A percentile compares a stretch with the other conserved stretches of the same genome.
Evolutionary conservation across 495 filamentous ascomycete genomes (phyloP).

Genomic region (Clavariopsis aquatica): DNA sequence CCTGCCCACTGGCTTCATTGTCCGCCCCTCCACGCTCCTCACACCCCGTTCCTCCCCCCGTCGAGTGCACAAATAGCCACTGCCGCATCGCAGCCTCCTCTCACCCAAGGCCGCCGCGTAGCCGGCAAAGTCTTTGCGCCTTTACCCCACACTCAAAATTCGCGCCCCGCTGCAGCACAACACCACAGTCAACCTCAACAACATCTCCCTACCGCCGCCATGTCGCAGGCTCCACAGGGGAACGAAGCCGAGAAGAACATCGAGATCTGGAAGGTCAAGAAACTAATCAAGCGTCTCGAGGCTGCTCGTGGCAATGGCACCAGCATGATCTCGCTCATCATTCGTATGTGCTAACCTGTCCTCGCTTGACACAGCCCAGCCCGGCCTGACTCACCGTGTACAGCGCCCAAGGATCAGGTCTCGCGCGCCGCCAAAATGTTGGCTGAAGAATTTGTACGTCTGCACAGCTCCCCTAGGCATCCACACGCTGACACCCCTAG

Average conservation of each 20-base stretch:
- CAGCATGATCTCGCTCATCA: slow-evolving; percentile 98
- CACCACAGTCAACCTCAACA: not conserved
- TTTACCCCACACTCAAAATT: slow-evolving; percentile 28
- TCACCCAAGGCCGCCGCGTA: slow-evolving; percentile 15
- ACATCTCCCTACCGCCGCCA: slow-evolving; percentile 55
- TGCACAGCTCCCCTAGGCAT: not conserved
- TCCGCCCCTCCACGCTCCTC: not conserved
- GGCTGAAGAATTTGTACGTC: slow-evolving; percentile 97
- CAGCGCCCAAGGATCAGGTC: slow-evolving; percentile 96
- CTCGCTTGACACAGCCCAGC: not conserved
- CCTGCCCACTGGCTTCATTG: no score
- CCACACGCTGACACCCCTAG: slow-evolving; percentile 20
- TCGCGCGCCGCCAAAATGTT: slow-evolving; percentile 98
- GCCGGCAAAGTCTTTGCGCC: slow-evolving; percentile 16
- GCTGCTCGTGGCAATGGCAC: slow-evolving; percentile 93
- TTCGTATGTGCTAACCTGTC: slow-evolving; percentile 63
- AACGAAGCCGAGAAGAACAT: slow-evolving; percentile 99
- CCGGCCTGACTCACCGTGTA: slow-evolving; percentile 27
- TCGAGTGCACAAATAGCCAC: not conserved
- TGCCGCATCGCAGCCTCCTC: slow-evolving; percentile 7
- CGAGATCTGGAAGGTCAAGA: slow-evolving; percentile 93
- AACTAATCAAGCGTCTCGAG: slow-evolving; percentile 81
- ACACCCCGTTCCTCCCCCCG: not conserved
- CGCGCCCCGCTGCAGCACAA: slow-evolving; percentile 14
- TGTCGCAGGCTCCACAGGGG: slow-evolving; percentile 82